These are phyloP conservation scores for Nemania sp. DNA, from an alignment of 2,329 filamentous ascomycete genomes.

Conservation along the genomic window DNA sequence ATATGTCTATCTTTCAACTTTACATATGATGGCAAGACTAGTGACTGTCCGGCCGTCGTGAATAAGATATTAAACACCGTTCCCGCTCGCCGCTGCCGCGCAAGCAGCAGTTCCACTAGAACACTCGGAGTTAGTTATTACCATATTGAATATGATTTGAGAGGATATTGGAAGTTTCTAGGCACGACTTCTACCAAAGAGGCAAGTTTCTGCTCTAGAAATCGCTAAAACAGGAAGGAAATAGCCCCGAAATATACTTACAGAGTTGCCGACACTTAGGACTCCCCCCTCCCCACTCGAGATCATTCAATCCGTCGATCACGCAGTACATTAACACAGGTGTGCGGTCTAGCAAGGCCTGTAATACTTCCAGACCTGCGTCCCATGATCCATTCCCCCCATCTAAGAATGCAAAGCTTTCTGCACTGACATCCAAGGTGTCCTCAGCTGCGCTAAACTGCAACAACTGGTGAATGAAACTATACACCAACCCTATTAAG, in stretches of 20 bases:
- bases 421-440: conserved; percentile 7
- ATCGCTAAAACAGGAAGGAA: too few relatives aligned
- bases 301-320: conserved; percentile 32
- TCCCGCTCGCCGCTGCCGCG: conserved; percentile 10
- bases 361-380: conserved; percentile 20
- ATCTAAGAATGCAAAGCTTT: conserved; percentile 15
- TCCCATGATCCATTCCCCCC: conserved; percentile 22
- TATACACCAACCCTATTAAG: conserved; percentile 34
- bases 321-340: conserved; percentile 31
- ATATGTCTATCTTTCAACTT: conserved; percentile 30
- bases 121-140: too few relatives aligned
- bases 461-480: conserved; percentile 33
- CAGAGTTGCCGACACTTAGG: conserved; percentile 28
- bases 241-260: too few relatives aligned
- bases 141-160: too few relatives aligned
- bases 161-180: too few relatives aligned
- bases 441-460: conserved; percentile 26
- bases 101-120: conserved; percentile 33
- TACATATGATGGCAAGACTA: conserved; percentile 24
- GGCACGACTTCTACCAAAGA: too few relatives aligned
- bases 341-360: conserved; percentile 23
- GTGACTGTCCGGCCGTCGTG: conserved; percentile 39
- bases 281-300: conserved; percentile 31
- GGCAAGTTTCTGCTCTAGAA: too few relatives aligned
- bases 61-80: conserved; percentile 32